Evolutionary conservation across 2,329 filamentous ascomycete genomes (phyloP).

Genomic region (Penicillium olsonii): DNA sequence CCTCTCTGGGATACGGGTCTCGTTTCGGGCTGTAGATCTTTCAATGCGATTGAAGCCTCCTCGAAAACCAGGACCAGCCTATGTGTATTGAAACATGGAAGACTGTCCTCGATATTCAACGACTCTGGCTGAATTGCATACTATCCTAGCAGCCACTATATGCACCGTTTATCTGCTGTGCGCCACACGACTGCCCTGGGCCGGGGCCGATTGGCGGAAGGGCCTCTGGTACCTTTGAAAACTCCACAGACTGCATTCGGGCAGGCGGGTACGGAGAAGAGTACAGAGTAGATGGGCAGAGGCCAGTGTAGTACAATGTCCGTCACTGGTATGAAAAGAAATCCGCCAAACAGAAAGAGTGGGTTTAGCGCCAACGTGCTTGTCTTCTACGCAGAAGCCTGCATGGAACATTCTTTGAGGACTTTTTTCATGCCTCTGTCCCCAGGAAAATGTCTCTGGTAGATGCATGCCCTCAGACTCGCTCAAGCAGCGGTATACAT

Average conservation of each 20-base stretch:
- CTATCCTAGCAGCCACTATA: background rate
- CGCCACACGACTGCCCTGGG: conserved; percentile 1
- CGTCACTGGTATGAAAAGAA: background rate
- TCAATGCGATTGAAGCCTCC: conserved; percentile 1
- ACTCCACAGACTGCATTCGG: conserved; percentile 6
- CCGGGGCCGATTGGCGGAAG: conserved; percentile 5
- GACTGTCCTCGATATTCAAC: conserved; percentile 6
- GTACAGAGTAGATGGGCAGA: conserved; percentile 16
- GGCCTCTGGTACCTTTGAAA: conserved; percentile 6
- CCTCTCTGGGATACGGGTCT: conserved; percentile 14
- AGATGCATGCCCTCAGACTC: conserved; percentile 5
- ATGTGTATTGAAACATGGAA: background rate
- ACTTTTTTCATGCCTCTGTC: background rate
- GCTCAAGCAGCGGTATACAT: conserved; percentile 18
- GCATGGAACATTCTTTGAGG: conserved; percentile 35
- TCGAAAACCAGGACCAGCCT: conserved; percentile 9
- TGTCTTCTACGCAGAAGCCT: conserved; percentile 34
- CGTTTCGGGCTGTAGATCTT: conserved; percentile 6
- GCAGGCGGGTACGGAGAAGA: conserved; percentile 9
- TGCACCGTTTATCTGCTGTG: conserved; percentile 16
- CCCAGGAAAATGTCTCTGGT: conserved; percentile 1
- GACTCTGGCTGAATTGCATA: conserved; percentile 8
- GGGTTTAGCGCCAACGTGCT: conserved; percentile 22
- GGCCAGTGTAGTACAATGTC: conserved; percentile 10
- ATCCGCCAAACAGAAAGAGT: conserved; percentile 6